A percentile compares a stretch with the other conserved stretches of the same genome.
Conservation (phyloP, 495 filamentous ascomycete genomes). For the Talaromyces trachyspermus region DNA sequence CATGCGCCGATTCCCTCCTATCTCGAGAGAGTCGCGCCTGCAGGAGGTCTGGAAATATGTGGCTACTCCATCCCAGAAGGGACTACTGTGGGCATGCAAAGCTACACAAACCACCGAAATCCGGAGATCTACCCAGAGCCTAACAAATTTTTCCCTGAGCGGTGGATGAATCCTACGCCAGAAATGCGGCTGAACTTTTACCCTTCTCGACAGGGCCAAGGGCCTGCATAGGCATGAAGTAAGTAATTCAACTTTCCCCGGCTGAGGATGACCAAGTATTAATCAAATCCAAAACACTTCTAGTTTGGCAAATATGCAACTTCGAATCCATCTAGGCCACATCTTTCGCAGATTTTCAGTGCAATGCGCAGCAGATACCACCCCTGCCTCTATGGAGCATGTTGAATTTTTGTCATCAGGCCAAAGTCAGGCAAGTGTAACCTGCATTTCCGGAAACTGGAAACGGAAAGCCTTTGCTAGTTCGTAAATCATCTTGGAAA, state of each 20-base stretch:
- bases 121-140: slow-evolving; percentile 4
- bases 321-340: neutral
- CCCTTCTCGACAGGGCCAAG: neutral
- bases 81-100: neutral
- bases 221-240: neutral
- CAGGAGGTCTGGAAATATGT: neutral
- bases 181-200: neutral
- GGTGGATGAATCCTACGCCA: neutral
- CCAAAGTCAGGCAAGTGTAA: neutral
- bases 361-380: neutral
- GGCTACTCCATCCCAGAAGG: neutral
- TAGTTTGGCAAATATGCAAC: neutral
- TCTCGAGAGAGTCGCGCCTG: neutral
- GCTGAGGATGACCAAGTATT: neutral
- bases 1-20: neutral
- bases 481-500: too few species aligned
- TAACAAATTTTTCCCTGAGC: neutral
- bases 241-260: neutral
- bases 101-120: neutral
- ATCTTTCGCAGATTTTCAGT: neutral
- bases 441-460: neutral
- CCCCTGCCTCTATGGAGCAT: neutral
- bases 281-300: neutral
- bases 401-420: neutral
- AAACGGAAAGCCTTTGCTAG: too few species aligned